Conservation (phyloP, 2,329 filamentous ascomycete genomes). For the Aspergillus ustus region DNA sequence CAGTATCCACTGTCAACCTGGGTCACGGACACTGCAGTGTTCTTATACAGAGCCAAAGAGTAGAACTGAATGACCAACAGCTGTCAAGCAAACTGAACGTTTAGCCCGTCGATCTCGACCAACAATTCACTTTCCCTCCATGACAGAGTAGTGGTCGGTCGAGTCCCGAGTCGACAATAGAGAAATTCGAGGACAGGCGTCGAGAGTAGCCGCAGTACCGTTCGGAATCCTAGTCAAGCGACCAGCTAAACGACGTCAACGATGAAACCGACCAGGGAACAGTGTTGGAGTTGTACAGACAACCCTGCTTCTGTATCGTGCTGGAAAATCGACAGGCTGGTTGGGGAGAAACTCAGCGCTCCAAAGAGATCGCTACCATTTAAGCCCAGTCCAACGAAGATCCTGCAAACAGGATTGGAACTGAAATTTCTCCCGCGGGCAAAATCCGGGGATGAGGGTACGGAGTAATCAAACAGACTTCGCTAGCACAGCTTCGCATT, state of each 20-base stretch:
- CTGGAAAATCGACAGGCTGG: background rate
- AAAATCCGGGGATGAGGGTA: background rate
- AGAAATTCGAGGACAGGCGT: background rate
- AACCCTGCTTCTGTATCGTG: background rate
- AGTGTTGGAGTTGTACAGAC: background rate
- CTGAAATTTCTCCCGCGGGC: background rate
- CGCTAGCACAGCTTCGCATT: background rate
- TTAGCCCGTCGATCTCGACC: background rate
- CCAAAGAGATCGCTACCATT: background rate
- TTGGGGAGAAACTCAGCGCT: background rate
- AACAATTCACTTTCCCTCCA: background rate
- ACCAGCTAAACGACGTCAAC: background rate
- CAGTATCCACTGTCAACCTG: background rate
- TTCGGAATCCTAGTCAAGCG: background rate
- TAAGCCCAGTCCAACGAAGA: background rate
- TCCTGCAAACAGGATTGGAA: background rate
- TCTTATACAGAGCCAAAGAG: slow-evolving; percentile 4
- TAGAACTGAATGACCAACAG: background rate
- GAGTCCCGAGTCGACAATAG: background rate
- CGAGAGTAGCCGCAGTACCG: background rate
- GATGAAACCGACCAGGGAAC: background rate
- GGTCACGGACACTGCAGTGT: background rate
- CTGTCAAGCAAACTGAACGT: slow-evolving; percentile 2
- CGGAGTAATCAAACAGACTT: background rate
- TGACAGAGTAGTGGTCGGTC: background rate